Evolutionary conservation across 257 asterid species (phyloP), one percentile per base, ranked within the genome.

Genomic region (Solanum paucissectum): DNA sequence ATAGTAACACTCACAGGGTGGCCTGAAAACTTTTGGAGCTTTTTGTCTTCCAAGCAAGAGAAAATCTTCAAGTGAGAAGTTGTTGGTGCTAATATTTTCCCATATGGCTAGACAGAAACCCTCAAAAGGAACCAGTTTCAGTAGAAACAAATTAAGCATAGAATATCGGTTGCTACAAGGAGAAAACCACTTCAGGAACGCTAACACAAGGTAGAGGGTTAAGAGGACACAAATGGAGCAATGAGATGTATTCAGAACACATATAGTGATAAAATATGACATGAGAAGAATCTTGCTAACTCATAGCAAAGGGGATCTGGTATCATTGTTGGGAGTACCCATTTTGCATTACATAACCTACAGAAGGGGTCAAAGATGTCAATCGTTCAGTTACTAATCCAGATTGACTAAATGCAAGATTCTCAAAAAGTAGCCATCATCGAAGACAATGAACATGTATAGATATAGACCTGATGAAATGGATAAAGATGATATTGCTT

Each of bases 21-120:
- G 20, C 58, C 7, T 46, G 3, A 13, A 46, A 4, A 29, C 32
- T 12, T 96, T 87, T 94, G 98, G 88, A 96, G 86, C 92, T 93
- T 95, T 93, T 93, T 94, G 6, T 91, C 94, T 82, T 92, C 93
- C 52, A 90, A 85, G 73, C 88, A 91, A 88, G 91, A 92, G 92
- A 95, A 90, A 84, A 97, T 91, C 93, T 94, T 97, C 89, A 97
- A 60, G 86, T 94, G 95, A 90, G 94, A 94, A 14, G 95, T 93
- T 5, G 98, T 98, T 75, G 98, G 90, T 76, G 98, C 98, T 90
- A 95, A 77, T 92, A 86, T 87, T 76, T 90, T 94, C 90, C 98
- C 6, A 92, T 95, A 98, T 96, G 92, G 88, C 66, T 87, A 82
- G 71, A 76, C 37, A 83, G 88, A 90, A 68, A 12, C 62, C 14